phyloP scores from a whole-genome alignment of 2,329 filamentous ascomycete species.

The Pseudocercospora pini-densiflorae region DNA sequence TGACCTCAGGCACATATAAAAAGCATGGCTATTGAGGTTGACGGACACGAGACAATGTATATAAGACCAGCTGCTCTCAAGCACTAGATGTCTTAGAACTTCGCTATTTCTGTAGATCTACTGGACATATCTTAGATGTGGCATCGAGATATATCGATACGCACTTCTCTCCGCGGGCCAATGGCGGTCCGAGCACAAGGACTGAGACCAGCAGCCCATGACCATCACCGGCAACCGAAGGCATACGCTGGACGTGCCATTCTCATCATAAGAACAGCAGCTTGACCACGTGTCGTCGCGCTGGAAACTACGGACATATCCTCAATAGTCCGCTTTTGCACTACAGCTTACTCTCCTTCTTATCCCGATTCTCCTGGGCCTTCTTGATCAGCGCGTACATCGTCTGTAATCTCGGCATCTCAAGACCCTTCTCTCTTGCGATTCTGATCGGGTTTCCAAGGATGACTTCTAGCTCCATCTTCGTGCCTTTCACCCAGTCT shows the following conservation, averaged over 20 bases:
- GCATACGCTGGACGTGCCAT: background rate
- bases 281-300: background rate
- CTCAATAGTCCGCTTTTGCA: background rate
- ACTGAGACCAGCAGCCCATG: slow-evolving; percentile 1
- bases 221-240: slow-evolving; percentile 2
- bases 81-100: background rate
- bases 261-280: background rate
- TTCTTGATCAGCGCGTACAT: slow-evolving; percentile 69
- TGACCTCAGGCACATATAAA: background rate
- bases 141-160: background rate
- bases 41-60: background rate
- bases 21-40: background rate
- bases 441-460: slow-evolving; percentile 72
- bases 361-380: slow-evolving; percentile 60
- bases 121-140: background rate
- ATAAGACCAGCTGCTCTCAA: background rate
- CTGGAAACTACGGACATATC: background rate
- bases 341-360: slow-evolving; percentile 33
- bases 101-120: background rate
- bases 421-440: slow-evolving; percentile 64
- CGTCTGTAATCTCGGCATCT: slow-evolving; percentile 69
- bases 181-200: slow-evolving; percentile 4
- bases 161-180: background rate
- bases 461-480: slow-evolving; percentile 74
- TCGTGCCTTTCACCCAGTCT: slow-evolving; percentile 69